Conservation (phyloP, 371 early-diverging fungal species). For the Apophysomyces elegans region DNA sequence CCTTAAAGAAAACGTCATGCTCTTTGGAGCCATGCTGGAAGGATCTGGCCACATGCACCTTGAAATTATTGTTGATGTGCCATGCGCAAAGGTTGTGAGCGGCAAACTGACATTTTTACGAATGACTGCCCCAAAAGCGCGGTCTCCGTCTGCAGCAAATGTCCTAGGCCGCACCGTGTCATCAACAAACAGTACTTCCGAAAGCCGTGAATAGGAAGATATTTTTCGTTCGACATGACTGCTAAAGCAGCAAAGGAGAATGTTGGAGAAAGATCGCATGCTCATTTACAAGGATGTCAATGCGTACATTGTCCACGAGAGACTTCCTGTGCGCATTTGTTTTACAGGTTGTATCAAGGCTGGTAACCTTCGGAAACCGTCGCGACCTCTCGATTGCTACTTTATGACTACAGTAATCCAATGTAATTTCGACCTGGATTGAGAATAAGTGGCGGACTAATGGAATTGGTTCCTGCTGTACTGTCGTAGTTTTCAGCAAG, state of each 20-base stretch:
- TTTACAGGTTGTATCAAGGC: constrained; percentile 17
- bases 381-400: background rate
- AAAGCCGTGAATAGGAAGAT: constrained; percentile 12
- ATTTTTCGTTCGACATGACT: constrained; percentile 8
- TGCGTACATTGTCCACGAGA: constrained; percentile 8
- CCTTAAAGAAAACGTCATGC: too few relatives aligned
- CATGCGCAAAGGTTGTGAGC: too few relatives aligned
- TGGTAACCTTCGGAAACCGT: constrained; percentile 4
- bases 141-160: background rate
- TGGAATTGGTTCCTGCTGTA: too few relatives aligned
- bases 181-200: constrained; percentile 1
- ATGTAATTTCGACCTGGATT: too few relatives aligned
- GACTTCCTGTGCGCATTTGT: constrained; percentile 7
- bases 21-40: too few relatives aligned
- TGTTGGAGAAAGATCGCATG: background rate
- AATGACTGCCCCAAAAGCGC: too few relatives aligned
- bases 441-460: too few relatives aligned
- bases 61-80: too few relatives aligned
- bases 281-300: background rate
- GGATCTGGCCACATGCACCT: too few relatives aligned
- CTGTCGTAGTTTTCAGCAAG: too few relatives aligned
- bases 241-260: constrained; percentile 12
- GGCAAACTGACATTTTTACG: too few relatives aligned
- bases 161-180: too few relatives aligned
- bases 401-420: background rate